Conservation (phyloP, 768 basidiomycete species). For the Leccinum imitatum region DNA sequence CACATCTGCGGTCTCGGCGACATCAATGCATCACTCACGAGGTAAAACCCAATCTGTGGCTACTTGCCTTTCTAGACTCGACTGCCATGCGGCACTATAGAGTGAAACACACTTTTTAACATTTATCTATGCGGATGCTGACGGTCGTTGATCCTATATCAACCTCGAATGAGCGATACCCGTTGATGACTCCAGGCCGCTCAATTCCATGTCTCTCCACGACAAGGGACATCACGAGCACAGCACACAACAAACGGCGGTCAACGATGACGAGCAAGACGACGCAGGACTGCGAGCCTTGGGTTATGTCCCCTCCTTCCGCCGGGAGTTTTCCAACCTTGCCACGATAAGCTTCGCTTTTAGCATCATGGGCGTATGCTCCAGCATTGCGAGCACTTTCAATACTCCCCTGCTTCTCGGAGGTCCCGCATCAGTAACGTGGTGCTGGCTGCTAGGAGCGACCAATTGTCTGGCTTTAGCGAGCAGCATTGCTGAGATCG, state of each 20-base stretch:
- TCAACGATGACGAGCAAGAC: constrained; percentile 7
- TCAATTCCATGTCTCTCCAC: constrained; percentile 4
- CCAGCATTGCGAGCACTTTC: constrained; percentile 39
- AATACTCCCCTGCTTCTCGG: constrained; percentile 39
- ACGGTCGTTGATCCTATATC: neutral
- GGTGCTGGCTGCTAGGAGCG: constrained; percentile 36
- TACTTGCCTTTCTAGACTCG: too few relatives aligned
- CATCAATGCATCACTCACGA: too few relatives aligned
- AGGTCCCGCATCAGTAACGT: constrained; percentile 37
- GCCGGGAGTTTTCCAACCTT: constrained; percentile 44
- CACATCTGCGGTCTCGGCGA: too few relatives aligned
- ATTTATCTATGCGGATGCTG: too few relatives aligned
- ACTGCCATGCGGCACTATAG: too few relatives aligned
- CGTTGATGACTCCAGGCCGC: neutral
- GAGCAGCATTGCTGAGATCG: constrained; percentile 32
- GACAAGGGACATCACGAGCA: neutral
- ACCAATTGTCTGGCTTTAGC: constrained; percentile 31
- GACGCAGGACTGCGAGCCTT: constrained; percentile 27
- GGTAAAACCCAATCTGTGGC: too few relatives aligned
- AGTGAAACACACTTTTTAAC: too few relatives aligned
- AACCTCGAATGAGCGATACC: neutral
- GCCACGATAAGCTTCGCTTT: constrained; percentile 35
- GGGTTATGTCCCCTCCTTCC: constrained; percentile 37
- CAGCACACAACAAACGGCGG: neutral
- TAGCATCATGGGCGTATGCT: constrained; percentile 38